A percentile compares a stretch with the other conserved stretches of the same genome.
phyloP scores from a whole-genome alignment of 306 rosid species.

The Begonia fuchsioides region DNA sequence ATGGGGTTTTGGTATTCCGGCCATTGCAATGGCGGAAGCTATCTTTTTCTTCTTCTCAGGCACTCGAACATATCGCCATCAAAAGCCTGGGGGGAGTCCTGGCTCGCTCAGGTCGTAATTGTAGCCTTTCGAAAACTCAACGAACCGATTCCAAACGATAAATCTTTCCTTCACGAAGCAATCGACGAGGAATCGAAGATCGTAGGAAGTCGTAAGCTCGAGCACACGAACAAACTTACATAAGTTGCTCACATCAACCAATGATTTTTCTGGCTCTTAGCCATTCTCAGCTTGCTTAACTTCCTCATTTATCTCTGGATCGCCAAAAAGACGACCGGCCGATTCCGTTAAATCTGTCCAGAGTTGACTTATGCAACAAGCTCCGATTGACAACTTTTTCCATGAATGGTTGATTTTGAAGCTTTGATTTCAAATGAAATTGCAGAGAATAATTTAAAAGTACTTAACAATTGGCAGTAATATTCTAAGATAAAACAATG shows the following conservation, averaged over 20 bases:
- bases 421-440: no score
- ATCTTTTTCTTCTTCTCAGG: constrained; percentile 46
- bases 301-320: constrained; percentile 40
- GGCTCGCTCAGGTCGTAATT: constrained; percentile 57
- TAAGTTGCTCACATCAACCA: constrained; percentile 11
- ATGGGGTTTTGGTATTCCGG: constrained; percentile 87
- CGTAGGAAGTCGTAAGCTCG: constrained; percentile 76
- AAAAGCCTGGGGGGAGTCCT: constrained; percentile 76
- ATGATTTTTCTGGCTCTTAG: constrained; percentile 40
- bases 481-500: no score
- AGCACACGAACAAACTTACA: constrained; percentile 46
- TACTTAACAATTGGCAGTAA: no score
- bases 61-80: constrained; percentile 45
- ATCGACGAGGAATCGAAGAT: constrained; percentile 45
- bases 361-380: no score
- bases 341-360: constrained; percentile 4
- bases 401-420: no score
- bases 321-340: constrained; percentile 28
- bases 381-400: background rate
- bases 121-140: constrained; percentile 41
- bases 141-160: constrained; percentile 35
- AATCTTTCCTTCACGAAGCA: constrained; percentile 62
- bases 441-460: no score
- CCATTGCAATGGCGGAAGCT: constrained; percentile 62
- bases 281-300: constrained; percentile 47